Evolutionary conservation across 2,329 filamentous ascomycete genomes (phyloP).

Genomic region (Zopfia rhizophila): DNA sequence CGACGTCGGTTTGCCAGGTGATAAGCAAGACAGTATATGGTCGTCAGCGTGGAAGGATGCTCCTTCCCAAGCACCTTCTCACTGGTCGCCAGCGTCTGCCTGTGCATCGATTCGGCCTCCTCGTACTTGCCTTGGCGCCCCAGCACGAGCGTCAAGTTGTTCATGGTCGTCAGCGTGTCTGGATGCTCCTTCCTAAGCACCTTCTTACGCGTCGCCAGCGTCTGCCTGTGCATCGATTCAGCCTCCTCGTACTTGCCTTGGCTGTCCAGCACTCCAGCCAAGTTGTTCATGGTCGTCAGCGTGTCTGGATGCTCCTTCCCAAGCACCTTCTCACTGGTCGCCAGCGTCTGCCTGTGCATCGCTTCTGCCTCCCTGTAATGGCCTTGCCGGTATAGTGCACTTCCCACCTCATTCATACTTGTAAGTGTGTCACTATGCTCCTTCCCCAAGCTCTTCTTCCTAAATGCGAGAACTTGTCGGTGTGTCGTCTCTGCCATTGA

Average conservation of each 20-base stretch:
- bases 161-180: too few relatives aligned
- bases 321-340: background rate
- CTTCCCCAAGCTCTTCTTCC: constrained; percentile 9
- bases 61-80: constrained; percentile 12
- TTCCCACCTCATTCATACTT: constrained; percentile 8
- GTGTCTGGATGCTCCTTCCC: constrained; percentile 1
- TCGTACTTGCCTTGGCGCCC: too few relatives aligned
- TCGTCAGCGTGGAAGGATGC: constrained; percentile 14
- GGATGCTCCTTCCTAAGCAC: constrained; percentile 1
- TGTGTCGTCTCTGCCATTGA: constrained; percentile 15
- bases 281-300: background rate
- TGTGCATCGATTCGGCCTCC: constrained; percentile 5
- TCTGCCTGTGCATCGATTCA: constrained; percentile 1
- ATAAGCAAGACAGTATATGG: too few relatives aligned
- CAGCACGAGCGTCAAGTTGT: too few relatives aligned
- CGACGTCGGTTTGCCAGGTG: constrained; percentile 5
- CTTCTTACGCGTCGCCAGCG: background rate
- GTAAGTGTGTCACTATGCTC: constrained; percentile 9
- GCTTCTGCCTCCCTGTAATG: constrained; percentile 7
- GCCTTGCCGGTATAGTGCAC: constrained; percentile 1
- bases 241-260: constrained; percentile 5
- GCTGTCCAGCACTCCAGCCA: background rate
- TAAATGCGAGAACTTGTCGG: constrained; percentile 12
- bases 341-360: background rate
- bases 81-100: constrained; percentile 8